These are phyloP conservation scores for Acidiella bohemica DNA, from an alignment of 495 filamentous ascomycete species.

Conservation along the genomic window DNA sequence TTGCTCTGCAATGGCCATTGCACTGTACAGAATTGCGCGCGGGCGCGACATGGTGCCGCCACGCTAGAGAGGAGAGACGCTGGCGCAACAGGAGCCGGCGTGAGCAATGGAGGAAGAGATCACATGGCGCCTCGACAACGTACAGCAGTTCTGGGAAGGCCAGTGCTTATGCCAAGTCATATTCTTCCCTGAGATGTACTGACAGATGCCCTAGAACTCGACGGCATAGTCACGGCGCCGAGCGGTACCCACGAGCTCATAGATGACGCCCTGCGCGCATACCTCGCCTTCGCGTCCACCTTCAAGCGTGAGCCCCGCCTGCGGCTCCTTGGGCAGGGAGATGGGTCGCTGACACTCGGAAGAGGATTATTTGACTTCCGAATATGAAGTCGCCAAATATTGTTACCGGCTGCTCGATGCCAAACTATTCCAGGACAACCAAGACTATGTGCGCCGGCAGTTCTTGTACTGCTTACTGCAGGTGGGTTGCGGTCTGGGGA, in stretches of 20 bases:
- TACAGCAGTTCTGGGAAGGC: slow-evolving; percentile 92
- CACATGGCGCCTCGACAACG: slow-evolving; percentile 58
- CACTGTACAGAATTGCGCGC: slow-evolving; percentile 8
- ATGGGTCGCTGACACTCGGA: background rate
- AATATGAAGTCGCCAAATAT: slow-evolving; percentile 75
- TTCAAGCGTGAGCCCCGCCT: slow-evolving; percentile 47
- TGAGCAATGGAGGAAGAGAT: slow-evolving; percentile 45
- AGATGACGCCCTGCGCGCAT: slow-evolving; percentile 74
- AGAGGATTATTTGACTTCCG: slow-evolving; percentile 71
- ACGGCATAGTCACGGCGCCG: slow-evolving; percentile 58
- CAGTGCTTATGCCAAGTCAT: slow-evolving; percentile 23
- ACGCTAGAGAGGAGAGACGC: slow-evolving; percentile 2
- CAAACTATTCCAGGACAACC: slow-evolving; percentile 54
- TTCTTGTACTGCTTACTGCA: slow-evolving; percentile 85
- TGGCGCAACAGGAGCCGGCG: slow-evolving; percentile 17
- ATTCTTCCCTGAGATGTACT: background rate
- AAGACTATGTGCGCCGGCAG: slow-evolving; percentile 81
- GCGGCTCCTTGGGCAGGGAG: background rate
- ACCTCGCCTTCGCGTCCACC: slow-evolving; percentile 62
- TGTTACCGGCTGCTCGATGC: slow-evolving; percentile 70
- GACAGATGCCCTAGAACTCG: slow-evolving; percentile 48
- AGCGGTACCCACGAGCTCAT: slow-evolving; percentile 67
- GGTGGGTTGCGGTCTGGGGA: slow-evolving; percentile 31
- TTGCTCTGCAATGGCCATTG: slow-evolving; percentile 1
- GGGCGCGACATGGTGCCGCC: no score